These are phyloP conservation scores for Phialophora chinensis DNA, from an alignment of 2,329 filamentous ascomycete genomes.

Conservation along the genomic window DNA sequence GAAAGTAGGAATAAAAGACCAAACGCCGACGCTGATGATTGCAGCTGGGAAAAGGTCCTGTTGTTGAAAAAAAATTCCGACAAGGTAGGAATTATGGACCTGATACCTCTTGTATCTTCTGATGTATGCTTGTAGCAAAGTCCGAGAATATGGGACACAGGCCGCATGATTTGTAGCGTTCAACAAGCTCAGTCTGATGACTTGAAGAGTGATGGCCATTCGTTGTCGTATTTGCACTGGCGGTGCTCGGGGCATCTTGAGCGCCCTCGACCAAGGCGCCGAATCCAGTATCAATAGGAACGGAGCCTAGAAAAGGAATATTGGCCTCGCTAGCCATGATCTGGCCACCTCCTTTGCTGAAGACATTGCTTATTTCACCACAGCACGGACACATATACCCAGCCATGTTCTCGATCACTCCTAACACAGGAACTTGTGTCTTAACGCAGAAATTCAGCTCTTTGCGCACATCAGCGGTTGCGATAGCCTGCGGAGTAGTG, in stretches of 20 bases:
- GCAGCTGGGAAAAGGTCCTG: too few relatives aligned
- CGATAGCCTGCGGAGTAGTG: constrained; percentile 93
- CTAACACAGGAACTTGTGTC: constrained; percentile 77
- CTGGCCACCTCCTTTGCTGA: constrained; percentile 86
- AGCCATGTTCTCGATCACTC: constrained; percentile 94
- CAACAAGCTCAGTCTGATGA: constrained; percentile 31
- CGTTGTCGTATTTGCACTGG: not conserved
- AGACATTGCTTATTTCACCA: constrained; percentile 88
- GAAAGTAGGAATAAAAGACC: not conserved
- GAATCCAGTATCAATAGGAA: constrained; percentile 94
- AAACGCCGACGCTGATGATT: not conserved
- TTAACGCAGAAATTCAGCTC: constrained; percentile 93
- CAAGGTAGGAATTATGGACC: constrained; percentile 1
- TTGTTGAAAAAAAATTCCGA: too few relatives aligned
- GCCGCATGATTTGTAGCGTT: constrained; percentile 37
- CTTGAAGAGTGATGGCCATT: constrained; percentile 22
- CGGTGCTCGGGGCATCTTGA: constrained; percentile 16
- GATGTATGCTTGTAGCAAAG: constrained; percentile 33
- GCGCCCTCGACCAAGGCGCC: constrained; percentile 78
- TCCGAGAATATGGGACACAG: constrained; percentile 35
- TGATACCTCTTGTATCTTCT: constrained; percentile 20
- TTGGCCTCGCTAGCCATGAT: constrained; percentile 86
- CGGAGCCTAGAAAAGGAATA: constrained; percentile 81
- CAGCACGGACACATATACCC: constrained; percentile 64
- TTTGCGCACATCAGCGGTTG: constrained; percentile 91